A percentile compares a stretch with the other conserved stretches of the same genome.
Conservation (phyloP, 2,329 filamentous ascomycete species). For the Escovopsis sp. region DNA sequence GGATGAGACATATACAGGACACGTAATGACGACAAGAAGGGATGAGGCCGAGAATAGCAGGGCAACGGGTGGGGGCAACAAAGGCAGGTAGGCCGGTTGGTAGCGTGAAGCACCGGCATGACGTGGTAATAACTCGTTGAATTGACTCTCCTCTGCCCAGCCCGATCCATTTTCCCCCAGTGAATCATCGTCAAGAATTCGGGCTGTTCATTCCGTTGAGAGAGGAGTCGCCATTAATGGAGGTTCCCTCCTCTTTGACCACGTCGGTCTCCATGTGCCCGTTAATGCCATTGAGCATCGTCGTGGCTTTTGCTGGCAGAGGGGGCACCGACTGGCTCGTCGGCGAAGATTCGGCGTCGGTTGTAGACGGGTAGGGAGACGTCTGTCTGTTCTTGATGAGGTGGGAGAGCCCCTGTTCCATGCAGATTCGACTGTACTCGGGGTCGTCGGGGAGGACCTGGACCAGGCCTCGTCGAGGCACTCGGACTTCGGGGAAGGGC, state of each 20-base stretch:
- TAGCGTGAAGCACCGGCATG: conserved; percentile 4
- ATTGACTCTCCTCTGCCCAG: neutral
- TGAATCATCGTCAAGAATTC: neutral
- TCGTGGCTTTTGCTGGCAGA: conserved; percentile 9
- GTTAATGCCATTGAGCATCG: conserved; percentile 20
- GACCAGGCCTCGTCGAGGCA: conserved; percentile 38
- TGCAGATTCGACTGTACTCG: conserved; percentile 38
- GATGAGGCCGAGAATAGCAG: neutral
- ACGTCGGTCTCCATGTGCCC: conserved; percentile 7
- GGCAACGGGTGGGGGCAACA: neutral
- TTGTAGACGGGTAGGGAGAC: conserved; percentile 22
- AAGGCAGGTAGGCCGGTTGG: conserved; percentile 1
- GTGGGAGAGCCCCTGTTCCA: conserved; percentile 41
- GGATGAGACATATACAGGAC: neutral
- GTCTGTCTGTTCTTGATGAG: conserved; percentile 32
- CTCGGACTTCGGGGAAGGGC: conserved; percentile 38
- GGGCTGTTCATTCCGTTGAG: conserved; percentile 17
- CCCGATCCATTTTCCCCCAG: neutral
- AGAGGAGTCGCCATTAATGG: conserved; percentile 12
- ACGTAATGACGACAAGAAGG: neutral
- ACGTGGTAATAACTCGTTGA: neutral
- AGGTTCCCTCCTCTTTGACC: conserved; percentile 7
- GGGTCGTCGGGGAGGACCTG: conserved; percentile 40
- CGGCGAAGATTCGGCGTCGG: conserved; percentile 33
- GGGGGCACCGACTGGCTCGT: conserved; percentile 20